These are phyloP conservation scores for Hexamita inflata DNA, from an alignment of 208 protist genomes.

Conservation along the genomic window DNA sequence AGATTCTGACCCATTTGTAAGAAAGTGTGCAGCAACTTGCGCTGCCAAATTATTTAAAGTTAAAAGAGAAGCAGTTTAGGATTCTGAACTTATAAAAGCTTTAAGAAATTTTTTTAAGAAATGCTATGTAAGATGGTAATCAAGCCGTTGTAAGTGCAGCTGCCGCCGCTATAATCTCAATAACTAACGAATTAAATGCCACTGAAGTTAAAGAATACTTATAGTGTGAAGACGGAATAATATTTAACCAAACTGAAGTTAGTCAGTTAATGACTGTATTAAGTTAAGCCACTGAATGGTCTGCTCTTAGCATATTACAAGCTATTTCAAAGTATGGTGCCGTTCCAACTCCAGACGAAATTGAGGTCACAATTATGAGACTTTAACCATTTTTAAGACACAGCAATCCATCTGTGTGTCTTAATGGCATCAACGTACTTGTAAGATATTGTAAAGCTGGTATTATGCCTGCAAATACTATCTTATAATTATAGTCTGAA, in stretches of 20 bases:
- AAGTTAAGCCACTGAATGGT: constrained; percentile 56
- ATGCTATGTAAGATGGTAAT: constrained; percentile 78
- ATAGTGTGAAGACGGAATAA: background rate
- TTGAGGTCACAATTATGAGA: background rate
- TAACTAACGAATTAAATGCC: background rate
- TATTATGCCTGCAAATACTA: background rate
- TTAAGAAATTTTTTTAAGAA: constrained; percentile 48
- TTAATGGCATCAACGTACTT: background rate
- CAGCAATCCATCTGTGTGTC: background rate
- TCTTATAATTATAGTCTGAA: background rate
- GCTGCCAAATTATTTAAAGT: constrained; percentile 89
- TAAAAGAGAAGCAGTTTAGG: constrained; percentile 61
- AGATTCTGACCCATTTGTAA: constrained; percentile 88
- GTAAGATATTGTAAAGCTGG: background rate
- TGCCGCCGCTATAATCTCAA: constrained; percentile 61
- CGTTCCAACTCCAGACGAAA: background rate
- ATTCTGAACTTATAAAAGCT: constrained; percentile 59
- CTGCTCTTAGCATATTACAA: background rate
- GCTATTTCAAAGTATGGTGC: constrained; percentile 5
- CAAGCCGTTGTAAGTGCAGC: constrained; percentile 80
- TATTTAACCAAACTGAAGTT: constrained; percentile 38
- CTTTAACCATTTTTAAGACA: constrained; percentile 40
- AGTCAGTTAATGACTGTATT: constrained; percentile 34
- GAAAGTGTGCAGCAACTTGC: constrained; percentile 82
- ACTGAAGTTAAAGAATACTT: background rate